phyloP scores from a whole-genome alignment of 257 asterid species.

The Capsicum rhomboideum region DNA sequence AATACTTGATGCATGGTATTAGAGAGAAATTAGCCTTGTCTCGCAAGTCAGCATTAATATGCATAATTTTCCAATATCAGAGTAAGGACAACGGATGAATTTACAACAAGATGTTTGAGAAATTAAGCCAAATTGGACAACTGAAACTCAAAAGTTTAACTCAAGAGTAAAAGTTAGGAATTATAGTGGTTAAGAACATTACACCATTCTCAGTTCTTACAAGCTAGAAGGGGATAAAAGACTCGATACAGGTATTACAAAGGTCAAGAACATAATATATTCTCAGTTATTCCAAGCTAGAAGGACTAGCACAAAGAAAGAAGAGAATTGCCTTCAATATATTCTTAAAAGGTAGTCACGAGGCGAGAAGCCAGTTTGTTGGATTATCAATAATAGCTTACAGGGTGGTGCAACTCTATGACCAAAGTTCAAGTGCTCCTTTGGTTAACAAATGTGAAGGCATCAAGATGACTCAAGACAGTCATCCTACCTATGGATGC shows the following conservation, averaged over 20 bases:
- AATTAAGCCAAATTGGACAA: not conserved
- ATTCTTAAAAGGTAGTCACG: not conserved
- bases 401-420: not conserved
- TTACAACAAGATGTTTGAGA: not conserved
- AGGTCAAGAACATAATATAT: not conserved
- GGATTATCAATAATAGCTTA: not conserved
- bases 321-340: not conserved
- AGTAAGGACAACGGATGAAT: not conserved
- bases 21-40: not conserved
- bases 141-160: not conserved
- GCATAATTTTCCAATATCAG: not conserved
- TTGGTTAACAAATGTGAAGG: not conserved
- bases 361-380: not conserved
- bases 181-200: not conserved
- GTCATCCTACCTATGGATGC: not conserved
- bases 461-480: not conserved
- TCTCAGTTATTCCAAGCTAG: not conserved
- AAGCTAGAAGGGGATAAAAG: not conserved
- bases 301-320: not conserved
- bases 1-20: not conserved
- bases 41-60: not conserved
- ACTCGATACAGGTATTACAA: not conserved
- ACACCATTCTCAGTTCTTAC: not conserved
- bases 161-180: not conserved
- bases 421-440: not conserved